These are phyloP conservation scores for Blastocystis sp. DNA, from an alignment of 352 stramenopile genomes.

Conservation along the genomic window DNA sequence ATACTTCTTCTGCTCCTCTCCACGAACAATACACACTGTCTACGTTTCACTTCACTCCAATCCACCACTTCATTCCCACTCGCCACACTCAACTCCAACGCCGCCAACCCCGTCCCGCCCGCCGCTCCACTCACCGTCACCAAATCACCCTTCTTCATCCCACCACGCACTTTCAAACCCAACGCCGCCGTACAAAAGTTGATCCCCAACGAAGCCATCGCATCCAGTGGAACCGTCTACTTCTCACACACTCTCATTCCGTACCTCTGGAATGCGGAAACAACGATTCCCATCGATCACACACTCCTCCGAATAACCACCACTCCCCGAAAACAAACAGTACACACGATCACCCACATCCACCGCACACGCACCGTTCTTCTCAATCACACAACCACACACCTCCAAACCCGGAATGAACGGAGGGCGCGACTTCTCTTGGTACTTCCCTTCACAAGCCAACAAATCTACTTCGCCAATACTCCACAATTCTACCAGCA, in stretches of 20 bases:
- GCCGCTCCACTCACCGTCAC: constrained; percentile 30
- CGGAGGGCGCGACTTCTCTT: background rate
- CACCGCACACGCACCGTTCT: background rate
- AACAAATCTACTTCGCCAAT: background rate
- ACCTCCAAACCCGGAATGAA: constrained; percentile 11
- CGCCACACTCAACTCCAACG: background rate
- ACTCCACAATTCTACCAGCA: background rate
- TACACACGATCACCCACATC: background rate
- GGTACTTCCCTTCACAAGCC: background rate
- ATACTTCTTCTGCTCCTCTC: background rate
- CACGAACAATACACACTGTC: constrained; percentile 26
- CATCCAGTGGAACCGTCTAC: background rate
- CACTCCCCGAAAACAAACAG: background rate
- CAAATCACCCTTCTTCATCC: background rate
- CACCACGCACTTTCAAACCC: background rate
- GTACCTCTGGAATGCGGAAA: background rate
- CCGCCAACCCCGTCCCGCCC: constrained; percentile 3
- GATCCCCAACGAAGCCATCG: background rate
- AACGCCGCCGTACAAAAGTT: constrained; percentile 2
- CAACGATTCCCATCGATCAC: background rate
- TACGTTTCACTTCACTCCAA: background rate
- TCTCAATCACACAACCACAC: background rate
- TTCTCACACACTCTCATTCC: background rate
- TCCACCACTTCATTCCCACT: background rate
- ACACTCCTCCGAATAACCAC: constrained; percentile 13